Percentiles rank a stretch among this genome's conserved stretches.
Evolutionary conservation across 1,139 yeast genomes (phyloP).

Genomic region (Pichia sp.): DNA sequence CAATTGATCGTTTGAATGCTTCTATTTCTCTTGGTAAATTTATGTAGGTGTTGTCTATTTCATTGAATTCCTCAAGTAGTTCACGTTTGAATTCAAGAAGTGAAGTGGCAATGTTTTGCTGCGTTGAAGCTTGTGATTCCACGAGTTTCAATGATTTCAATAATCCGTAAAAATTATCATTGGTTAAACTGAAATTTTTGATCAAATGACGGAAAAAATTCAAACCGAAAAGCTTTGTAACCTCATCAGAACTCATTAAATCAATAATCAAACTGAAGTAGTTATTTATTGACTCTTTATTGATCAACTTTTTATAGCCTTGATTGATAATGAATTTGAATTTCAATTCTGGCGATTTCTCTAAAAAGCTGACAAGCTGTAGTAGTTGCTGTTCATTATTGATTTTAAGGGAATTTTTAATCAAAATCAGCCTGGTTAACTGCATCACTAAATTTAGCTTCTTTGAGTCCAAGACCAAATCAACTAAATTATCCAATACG

Average conservation of each 20-base stretch:
- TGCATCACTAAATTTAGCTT: conserved; percentile 18
- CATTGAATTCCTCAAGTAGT: conserved; percentile 21
- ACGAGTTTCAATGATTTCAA: conserved; percentile 18
- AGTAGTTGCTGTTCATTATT: conserved; percentile 16
- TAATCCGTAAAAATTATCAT: conserved; percentile 26
- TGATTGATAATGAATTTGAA: conserved; percentile 20
- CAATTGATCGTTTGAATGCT: conserved; percentile 16
- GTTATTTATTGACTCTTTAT: conserved; percentile 17
- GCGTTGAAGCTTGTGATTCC: too few species aligned
- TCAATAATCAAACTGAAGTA: conserved; percentile 23
- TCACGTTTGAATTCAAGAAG: too few species aligned
- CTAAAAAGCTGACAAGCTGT: conserved; percentile 18
- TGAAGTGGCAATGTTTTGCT: too few species aligned
- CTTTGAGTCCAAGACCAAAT: conserved; percentile 10
- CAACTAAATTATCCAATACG: conserved; percentile 14
- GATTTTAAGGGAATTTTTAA: conserved; percentile 20
- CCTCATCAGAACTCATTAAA: conserved; percentile 13
- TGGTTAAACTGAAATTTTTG: conserved; percentile 25
- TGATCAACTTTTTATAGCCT: conserved; percentile 19
- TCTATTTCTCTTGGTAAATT: conserved; percentile 23
- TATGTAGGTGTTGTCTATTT: conserved; percentile 25
- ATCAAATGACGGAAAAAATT: conserved; percentile 20
- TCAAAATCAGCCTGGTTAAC: conserved; percentile 20
- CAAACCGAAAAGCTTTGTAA: conserved; percentile 12
- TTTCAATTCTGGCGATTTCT: conserved; percentile 10